Conservation (phyloP, 768 basidiomycete genomes). For the Termitomyces bulborhizus region DNA sequence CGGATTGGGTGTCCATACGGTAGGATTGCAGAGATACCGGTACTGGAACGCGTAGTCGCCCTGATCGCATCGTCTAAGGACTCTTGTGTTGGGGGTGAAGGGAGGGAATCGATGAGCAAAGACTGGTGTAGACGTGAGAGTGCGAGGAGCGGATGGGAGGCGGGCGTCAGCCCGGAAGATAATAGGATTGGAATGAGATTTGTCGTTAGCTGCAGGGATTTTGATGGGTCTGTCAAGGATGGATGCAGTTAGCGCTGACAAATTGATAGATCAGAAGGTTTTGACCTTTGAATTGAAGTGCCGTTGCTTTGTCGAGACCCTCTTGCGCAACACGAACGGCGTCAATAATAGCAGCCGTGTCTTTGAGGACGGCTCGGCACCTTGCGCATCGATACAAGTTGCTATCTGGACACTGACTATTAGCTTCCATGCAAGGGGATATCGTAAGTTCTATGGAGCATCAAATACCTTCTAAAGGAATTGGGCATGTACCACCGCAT, state of each 20-base stretch:
- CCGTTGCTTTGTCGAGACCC: constrained; percentile 65
- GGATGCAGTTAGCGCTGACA: not conserved
- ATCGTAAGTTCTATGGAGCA: not conserved
- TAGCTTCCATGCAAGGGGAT: not conserved
- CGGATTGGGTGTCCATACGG: constrained; percentile 69
- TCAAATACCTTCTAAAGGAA: constrained; percentile 52
- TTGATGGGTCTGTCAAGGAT: constrained; percentile 41
- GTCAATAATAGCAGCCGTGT: constrained; percentile 52
- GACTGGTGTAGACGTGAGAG: constrained; percentile 66
- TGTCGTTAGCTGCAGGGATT: constrained; percentile 53
- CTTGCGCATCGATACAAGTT: constrained; percentile 42
- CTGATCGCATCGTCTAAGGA: constrained; percentile 59
- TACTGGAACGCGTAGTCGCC: constrained; percentile 43
- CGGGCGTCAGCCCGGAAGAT: constrained; percentile 52
- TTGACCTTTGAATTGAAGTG: constrained; percentile 53
- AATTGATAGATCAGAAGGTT: no score
- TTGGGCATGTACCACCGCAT: constrained; percentile 58
- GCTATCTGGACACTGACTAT: constrained; percentile 32
- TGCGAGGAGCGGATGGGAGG: constrained; percentile 73
- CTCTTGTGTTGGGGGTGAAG: constrained; percentile 35
- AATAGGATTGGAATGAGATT: constrained; percentile 61
- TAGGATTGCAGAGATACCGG: constrained; percentile 51
- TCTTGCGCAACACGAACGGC: constrained; percentile 66
- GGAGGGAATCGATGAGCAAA: constrained; percentile 52
- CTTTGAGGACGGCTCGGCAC: constrained; percentile 45